Conservation (phyloP, 768 basidiomycete genomes). For the Boletus reticulatus region DNA sequence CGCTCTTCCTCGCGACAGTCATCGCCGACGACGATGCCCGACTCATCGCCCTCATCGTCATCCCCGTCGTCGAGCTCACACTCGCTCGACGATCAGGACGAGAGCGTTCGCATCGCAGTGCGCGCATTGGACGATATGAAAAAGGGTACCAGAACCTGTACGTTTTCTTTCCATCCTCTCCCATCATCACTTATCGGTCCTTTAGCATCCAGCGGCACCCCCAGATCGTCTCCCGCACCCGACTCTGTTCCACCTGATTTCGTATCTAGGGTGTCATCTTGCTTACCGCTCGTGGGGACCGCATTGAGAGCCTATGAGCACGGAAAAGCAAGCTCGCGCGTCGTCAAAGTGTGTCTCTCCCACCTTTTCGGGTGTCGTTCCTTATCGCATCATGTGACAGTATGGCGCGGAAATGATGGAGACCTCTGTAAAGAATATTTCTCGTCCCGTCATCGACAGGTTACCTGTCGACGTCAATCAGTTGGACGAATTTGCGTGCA, state of each 20-base stretch:
- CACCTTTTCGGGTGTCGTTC: not conserved
- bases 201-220: conserved; percentile 9
- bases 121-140: conserved; percentile 78
- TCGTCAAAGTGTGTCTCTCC: conserved; percentile 67
- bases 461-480: conserved; percentile 71
- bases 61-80: not conserved
- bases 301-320: conserved; percentile 78
- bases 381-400: conserved; percentile 38
- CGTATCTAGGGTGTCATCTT: conserved; percentile 55
- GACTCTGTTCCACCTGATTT: conserved; percentile 30
- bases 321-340: conserved; percentile 77
- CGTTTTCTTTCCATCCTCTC: conserved; percentile 3
- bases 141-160: conserved; percentile 36
- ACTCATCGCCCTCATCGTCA: conserved; percentile 15
- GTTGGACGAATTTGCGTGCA: conserved; percentile 85
- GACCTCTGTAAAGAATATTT: conserved; percentile 76
- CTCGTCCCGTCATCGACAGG: conserved; percentile 76
- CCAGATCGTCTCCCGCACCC: conserved; percentile 7
- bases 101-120: conserved; percentile 77
- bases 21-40: conserved; percentile 12
- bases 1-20: not conserved
- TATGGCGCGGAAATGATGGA: conserved; percentile 89
- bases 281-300: conserved; percentile 65
- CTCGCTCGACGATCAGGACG: conserved; percentile 56
- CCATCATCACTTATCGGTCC: not conserved